These are phyloP conservation scores for Plicaturopsis crispa DNA, from an alignment of 768 basidiomycete genomes.

Conservation along the genomic window DNA sequence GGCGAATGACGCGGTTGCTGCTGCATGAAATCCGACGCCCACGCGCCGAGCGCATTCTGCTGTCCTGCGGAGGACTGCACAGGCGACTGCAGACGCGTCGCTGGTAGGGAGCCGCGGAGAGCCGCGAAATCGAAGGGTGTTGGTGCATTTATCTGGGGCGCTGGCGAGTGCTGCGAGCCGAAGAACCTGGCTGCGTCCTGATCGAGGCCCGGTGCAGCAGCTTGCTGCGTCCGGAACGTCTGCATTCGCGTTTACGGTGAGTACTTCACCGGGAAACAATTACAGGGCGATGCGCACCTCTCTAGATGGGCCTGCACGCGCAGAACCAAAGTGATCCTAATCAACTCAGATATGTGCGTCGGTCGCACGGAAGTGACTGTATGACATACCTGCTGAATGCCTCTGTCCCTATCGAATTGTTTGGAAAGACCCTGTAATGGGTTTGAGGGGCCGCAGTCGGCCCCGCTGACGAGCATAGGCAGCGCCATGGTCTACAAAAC, in stretches of 20 bases:
- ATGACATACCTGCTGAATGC: constrained; percentile 60
- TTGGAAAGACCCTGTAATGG: constrained; percentile 76
- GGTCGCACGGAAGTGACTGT: too few relatives aligned
- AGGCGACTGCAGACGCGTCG: constrained; percentile 11
- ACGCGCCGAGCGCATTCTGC: constrained; percentile 28
- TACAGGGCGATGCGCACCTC: constrained; percentile 35
- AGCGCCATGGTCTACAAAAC: constrained; percentile 51
- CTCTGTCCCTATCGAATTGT: constrained; percentile 71
- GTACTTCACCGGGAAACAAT: constrained; percentile 3
- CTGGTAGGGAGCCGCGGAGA: constrained; percentile 42
- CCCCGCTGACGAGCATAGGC: constrained; percentile 66
- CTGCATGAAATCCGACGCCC: constrained; percentile 58
- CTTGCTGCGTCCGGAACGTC: constrained; percentile 54
- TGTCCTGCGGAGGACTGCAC: constrained; percentile 15
- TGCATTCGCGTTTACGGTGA: constrained; percentile 16
- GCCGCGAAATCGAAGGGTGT: constrained; percentile 52
- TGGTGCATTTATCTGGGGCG: constrained; percentile 25
- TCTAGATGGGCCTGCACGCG: constrained; percentile 53
- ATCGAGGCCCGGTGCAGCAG: constrained; percentile 32
- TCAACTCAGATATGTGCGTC: too few relatives aligned
- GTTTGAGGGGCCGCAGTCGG: constrained; percentile 85
- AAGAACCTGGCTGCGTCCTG: constrained; percentile 74
- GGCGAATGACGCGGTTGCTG: constrained; percentile 16
- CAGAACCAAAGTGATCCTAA: constrained; percentile 66
- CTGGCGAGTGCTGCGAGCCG: constrained; percentile 20